phyloP scores from a whole-genome alignment of 345 rosid species.

The Populus euphratica region DNA sequence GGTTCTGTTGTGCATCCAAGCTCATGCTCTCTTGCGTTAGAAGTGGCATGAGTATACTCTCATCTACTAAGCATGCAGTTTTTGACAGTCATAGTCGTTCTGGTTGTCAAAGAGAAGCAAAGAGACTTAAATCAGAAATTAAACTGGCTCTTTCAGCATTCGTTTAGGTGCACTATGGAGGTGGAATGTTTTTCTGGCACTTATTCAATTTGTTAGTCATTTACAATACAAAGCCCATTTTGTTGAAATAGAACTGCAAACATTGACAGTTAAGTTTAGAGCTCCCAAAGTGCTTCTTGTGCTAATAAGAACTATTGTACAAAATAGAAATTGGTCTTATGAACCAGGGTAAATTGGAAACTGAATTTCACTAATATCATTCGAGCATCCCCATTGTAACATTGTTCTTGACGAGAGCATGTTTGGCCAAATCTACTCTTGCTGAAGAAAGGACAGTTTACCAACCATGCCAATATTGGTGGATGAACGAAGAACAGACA shows the following conservation, averaged over 20 bases:
- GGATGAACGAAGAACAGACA: background rate
- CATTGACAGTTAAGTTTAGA: background rate
- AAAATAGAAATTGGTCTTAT: background rate
- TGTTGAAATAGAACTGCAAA: background rate
- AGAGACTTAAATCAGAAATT: slow-evolving; percentile 51
- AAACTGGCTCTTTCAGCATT: slow-evolving; percentile 25
- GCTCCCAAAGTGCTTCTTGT: background rate
- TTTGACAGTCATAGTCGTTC: slow-evolving; percentile 55
- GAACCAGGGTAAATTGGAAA: background rate
- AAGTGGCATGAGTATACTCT: slow-evolving; percentile 57
- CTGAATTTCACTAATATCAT: background rate
- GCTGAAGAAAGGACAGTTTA: background rate
- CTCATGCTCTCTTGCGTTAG: slow-evolving; percentile 57
- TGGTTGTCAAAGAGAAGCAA: slow-evolving; percentile 53
- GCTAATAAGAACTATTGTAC: background rate
- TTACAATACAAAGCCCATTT: background rate
- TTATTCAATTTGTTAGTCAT: background rate
- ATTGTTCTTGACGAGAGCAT: background rate
- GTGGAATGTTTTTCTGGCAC: background rate
- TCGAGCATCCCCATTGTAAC: background rate
- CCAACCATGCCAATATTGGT: background rate
- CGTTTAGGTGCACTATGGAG: background rate
- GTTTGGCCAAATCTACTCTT: background rate
- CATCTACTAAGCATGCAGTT: slow-evolving; percentile 64
- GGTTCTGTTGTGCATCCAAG: slow-evolving; percentile 60